A percentile compares a stretch with the other conserved stretches of the same genome.
These are phyloP conservation scores for Benincasa hispida DNA, from an alignment of 306 rosid species.

Conservation along the genomic window DNA sequence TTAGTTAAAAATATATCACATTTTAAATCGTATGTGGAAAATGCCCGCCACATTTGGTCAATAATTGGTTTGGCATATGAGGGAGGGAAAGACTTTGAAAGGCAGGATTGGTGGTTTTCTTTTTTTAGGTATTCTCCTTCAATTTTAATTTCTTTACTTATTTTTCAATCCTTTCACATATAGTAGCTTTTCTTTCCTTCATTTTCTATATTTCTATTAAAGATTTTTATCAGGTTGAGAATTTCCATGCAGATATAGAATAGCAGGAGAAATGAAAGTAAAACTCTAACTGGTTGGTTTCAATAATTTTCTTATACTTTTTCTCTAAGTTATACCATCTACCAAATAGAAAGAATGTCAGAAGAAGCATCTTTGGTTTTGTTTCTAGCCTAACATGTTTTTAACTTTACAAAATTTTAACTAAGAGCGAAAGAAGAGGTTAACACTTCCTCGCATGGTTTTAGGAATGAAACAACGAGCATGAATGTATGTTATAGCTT, in stretches of 20 bases:
- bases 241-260: background rate
- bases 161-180: background rate
- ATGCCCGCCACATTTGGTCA: background rate
- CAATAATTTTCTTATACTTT: background rate
- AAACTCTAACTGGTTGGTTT: background rate
- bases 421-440: background rate
- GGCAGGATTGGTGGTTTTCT: background rate
- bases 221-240: background rate
- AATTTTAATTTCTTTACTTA: background rate
- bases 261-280: background rate
- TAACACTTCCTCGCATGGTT: background rate
- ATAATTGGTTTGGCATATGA: background rate
- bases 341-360: background rate
- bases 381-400: background rate
- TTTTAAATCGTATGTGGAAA: too few species aligned
- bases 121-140: background rate
- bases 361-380: background rate
- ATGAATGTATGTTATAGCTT: background rate
- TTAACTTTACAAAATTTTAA: background rate
- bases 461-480: background rate
- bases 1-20: too few species aligned
- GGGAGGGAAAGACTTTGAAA: background rate
- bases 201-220: background rate
- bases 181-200: background rate
- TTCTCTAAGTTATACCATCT: background rate